Percentiles rank a stretch among this genome's conserved stretches.
Evolutionary conservation across 805 yeast genomes (phyloP).

Genomic region (Wilhelminamyces savonicus): DNA sequence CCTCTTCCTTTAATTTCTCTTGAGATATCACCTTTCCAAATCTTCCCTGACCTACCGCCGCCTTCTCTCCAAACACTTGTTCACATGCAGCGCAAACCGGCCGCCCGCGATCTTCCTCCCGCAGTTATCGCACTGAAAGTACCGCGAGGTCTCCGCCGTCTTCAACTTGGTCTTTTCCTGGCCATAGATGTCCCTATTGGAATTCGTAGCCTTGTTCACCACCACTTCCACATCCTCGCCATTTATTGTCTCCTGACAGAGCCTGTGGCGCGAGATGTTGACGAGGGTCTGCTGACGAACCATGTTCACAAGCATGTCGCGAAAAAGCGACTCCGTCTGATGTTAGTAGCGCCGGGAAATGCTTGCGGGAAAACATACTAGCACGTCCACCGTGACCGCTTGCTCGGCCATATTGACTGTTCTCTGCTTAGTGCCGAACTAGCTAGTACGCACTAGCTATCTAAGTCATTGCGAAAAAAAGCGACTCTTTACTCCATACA

Average conservation of each 20-base stretch:
- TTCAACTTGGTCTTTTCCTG: conserved; percentile 41
- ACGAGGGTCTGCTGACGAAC: conserved; percentile 24
- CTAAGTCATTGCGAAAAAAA: too few relatives aligned
- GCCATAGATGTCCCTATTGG: conserved; percentile 42
- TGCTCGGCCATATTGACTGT: conserved; percentile 9
- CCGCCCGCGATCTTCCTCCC: conserved; percentile 84
- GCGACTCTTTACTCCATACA: too few relatives aligned
- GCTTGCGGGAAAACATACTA: conserved; percentile 9
- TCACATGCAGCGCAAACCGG: conserved; percentile 88
- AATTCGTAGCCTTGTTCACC: conserved; percentile 7
- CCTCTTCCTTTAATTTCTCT: too few relatives aligned
- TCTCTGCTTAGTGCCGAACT: background rate
- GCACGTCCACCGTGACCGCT: conserved; percentile 13
- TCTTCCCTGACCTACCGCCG: conserved; percentile 20
- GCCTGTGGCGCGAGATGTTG: conserved; percentile 15
- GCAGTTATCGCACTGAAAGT: conserved; percentile 78
- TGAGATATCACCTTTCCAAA: too few relatives aligned
- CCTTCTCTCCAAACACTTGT: conserved; percentile 80
- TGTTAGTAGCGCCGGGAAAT: conserved; percentile 1
- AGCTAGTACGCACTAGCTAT: too few relatives aligned
- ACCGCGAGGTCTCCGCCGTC: conserved; percentile 42
- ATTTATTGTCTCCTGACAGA: conserved; percentile 12
- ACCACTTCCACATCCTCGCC: conserved; percentile 9
- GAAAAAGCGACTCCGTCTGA: conserved; percentile 32
- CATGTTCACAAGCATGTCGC: conserved; percentile 27